phyloP scores from a whole-genome alignment of 148 eudicot genomes.

The Salicornia ramosissima region DNA sequence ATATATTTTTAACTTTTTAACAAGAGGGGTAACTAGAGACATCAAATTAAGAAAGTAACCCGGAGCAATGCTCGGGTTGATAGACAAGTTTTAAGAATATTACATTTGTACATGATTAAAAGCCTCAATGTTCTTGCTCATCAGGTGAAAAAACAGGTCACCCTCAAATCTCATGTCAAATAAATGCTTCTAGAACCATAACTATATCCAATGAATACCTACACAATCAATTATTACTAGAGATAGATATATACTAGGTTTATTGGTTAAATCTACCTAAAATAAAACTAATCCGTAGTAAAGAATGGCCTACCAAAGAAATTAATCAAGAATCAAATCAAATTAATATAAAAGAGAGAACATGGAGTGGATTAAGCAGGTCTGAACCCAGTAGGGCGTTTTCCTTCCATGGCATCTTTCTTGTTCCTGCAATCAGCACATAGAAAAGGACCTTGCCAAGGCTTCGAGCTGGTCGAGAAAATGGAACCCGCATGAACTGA shows the following conservation, averaged over 20 bases:
- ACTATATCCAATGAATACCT: background rate
- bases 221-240: slow-evolving; percentile 6
- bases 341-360: slow-evolving; percentile 13
- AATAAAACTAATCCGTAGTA: background rate
- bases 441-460: slow-evolving; percentile 94
- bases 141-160: slow-evolving; percentile 1
- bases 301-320: slow-evolving; percentile 19
- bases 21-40: no score
- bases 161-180: slow-evolving; percentile 4
- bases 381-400: slow-evolving; percentile 78
- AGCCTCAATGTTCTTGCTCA: background rate
- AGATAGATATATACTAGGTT: slow-evolving; percentile 14
- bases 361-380: slow-evolving; percentile 28
- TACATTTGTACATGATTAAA: slow-evolving; percentile 1
- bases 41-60: no score
- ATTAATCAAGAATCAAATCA: slow-evolving; percentile 21
- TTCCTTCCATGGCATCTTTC: slow-evolving; percentile 98
- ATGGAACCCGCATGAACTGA: slow-evolving; percentile 91
- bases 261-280: slow-evolving; percentile 8
- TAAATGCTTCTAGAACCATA: slow-evolving; percentile 6
- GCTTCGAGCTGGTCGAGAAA: slow-evolving; percentile 74
- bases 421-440: slow-evolving; percentile 70
- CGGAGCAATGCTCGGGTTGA: no score
- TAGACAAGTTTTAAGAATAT: background rate
- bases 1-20: no score